Evolutionary conservation across 2,329 filamentous ascomycete genomes (phyloP).

Genomic region (Trichoderma hamatum): DNA sequence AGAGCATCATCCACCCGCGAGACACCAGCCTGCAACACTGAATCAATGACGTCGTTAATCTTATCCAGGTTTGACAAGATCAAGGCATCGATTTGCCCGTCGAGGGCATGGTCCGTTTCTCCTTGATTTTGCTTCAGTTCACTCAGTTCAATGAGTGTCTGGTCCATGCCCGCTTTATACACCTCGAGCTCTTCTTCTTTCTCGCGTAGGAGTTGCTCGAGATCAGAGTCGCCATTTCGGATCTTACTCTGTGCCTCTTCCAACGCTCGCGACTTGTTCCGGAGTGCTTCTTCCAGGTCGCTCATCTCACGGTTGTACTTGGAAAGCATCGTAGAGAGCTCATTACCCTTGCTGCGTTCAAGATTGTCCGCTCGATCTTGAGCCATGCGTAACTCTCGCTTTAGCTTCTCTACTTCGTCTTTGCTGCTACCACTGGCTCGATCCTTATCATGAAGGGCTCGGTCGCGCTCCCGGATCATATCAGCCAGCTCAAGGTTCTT

Average conservation of each 20-base stretch:
- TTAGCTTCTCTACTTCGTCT: conserved; percentile 92
- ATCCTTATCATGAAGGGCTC: conserved; percentile 91
- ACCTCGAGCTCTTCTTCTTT: conserved; percentile 98
- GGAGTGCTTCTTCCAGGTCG: conserved; percentile 89
- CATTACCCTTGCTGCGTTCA: conserved; percentile 90
- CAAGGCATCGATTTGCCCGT: conserved; percentile 88
- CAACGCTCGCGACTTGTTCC: conserved; percentile 83
- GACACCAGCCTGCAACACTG: conserved; percentile 89
- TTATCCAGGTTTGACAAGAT: conserved; percentile 85
- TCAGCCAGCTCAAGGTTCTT: conserved; percentile 99
- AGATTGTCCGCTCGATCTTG: conserved; percentile 89
- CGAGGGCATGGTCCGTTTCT: conserved; percentile 77
- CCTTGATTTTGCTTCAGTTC: conserved; percentile 77
- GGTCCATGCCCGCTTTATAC: conserved; percentile 97
- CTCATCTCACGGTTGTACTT: conserved; percentile 98
- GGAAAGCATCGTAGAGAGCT: conserved; percentile 89
- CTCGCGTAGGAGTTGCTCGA: conserved; percentile 82
- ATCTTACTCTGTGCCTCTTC: conserved; percentile 81
- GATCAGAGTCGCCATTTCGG: conserved; percentile 79
- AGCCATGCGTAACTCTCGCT: conserved; percentile 89
- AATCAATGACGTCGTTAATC: conserved; percentile 97
- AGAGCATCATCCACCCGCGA: conserved; percentile 93
- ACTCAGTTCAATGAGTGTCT: conserved; percentile 89
- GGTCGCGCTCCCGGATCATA: conserved; percentile 96
- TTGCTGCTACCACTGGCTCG: conserved; percentile 82